Evolutionary conservation across 345 rosid species (phyloP), one percentile per base, ranked within the genome.

Genomic region (Geranium rotundifolium): DNA sequence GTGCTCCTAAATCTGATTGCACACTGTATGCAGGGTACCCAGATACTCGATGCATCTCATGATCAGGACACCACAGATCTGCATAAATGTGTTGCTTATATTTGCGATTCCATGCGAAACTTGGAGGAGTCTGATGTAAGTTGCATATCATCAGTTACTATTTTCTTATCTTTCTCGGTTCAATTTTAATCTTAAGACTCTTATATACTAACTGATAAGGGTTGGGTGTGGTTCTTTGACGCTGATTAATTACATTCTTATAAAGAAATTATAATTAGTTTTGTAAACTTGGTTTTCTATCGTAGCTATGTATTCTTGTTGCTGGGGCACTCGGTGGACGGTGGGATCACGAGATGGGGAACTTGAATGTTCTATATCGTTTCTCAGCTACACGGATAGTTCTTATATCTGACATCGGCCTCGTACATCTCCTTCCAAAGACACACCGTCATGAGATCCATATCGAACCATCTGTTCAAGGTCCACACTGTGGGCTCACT

Each of bases 1-100:
- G 39, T 14, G 18, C 12, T 37, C 16, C 29, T 8, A 39, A 61
- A 5, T 13, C 18, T 60, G 18, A 59, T 72, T 62, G 62, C 60
- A 65, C 62, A 30, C 55, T 59, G 52, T 54, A 63, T 72, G 61
- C 79, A 95, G 99, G 99, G 99, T 67, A 90, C 93, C 15, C 55
- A 81, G 73, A 79, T 88, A 19, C 69, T 84, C 30, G 91, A 88
- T 72, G 88, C 81, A 65, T 85, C 95, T 65, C 80, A 86, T 55
- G 96, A 90, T 80, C 99, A 95, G 79, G 97, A 90, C 72, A 88
- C 96, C 63, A 95, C 97, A 0, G 97, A 95, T 81, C 83, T 95
- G 55, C 89, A 90, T 69, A 95, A 95, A 72, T 95, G 97, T 54
- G 59, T 95, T 41, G 64, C 75, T 16, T 78, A 73, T 66, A 82